Base-by-base conservation (phyloP, 495 filamentous ascomycete species). In the Lasiosphaeria miniovina region DNA sequence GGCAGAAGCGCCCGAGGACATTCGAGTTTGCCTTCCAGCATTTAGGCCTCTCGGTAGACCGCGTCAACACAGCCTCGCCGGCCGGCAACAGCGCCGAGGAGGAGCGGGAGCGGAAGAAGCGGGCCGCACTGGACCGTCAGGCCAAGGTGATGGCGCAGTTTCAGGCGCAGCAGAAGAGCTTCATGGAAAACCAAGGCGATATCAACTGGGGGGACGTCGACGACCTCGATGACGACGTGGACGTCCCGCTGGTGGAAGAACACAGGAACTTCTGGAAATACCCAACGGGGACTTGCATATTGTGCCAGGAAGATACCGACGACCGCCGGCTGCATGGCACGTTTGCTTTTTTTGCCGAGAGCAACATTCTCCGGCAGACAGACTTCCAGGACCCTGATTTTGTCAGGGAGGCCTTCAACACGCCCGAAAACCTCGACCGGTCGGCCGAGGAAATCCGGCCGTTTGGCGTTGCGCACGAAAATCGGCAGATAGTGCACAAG, bases 131-230 rank as follows among this genome's bases (percentile, higher is more conserved):
- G 38, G 91, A 93, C 60, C 82, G 94, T 51, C 91, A 98, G 74
- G 92, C 92, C 8, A 86, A 82, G 62, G 90, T 98, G 17, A 96
- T 98, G 92, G 93, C 92, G 3, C 90, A 96, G 69, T 96, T 98
- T 77, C 94, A 96, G 70, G 86, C 96, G 66, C 91, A 99, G 66
- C 95, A 98, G 68, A 91, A 95, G 72, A 91, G 84, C 63, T 98
- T 98, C 75, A 71, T 98, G 75, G 87, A 89, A 58, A 91, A 84
- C 63, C 91, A 96, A 69, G 88, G 87, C 36, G 84, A 85, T 38
- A 80, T 96, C 63, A 88, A 96, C 68, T 96, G 92, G 86, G 91
- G 88, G 14, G 88, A 89, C 40, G 77, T 83, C 33, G 85, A 88
- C 48, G 84, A 89, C 52, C 71, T 80, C 5, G 75, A 75, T 36